phyloP scores from a whole-genome alignment of 2,329 filamentous ascomycete species.

The Colletotrichum destructivum region DNA sequence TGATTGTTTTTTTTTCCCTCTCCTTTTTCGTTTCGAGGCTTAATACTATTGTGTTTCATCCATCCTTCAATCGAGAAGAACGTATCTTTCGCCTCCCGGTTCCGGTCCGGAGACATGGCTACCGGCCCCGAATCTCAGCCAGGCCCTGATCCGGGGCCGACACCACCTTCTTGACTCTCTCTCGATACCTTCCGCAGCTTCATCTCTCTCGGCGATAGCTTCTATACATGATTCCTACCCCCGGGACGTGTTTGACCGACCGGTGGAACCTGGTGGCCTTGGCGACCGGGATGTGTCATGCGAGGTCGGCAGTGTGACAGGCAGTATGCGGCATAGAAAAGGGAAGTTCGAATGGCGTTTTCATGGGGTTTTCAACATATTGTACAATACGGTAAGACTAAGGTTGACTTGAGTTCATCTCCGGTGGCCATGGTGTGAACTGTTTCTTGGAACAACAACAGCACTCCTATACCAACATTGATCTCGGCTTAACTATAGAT shows the following conservation, averaged over 20 bases:
- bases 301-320: not conserved
- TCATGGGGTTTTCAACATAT: not conserved
- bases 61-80: not conserved
- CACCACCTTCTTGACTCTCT: not conserved
- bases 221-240: too few relatives aligned
- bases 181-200: not conserved
- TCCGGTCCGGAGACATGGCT: too few relatives aligned
- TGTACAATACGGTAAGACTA: not conserved
- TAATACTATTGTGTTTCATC: not conserved
- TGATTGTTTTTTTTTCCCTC: too few relatives aligned
- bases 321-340: not conserved
- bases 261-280: not conserved
- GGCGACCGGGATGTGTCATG: conserved; percentile 8
- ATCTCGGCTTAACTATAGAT: not conserved
- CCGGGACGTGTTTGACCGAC: not conserved
- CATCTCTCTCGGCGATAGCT: not conserved
- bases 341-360: not conserved
- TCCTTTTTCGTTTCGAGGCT: not conserved
- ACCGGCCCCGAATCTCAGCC: too few relatives aligned
- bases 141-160: not conserved
- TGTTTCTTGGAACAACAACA: not conserved
- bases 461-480: not conserved
- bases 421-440: too few relatives aligned
- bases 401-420: not conserved
- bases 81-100: too few relatives aligned